Base-by-base conservation (phyloP, 257 asterid genomes). In the Gynochthodes officinalis region DNA sequence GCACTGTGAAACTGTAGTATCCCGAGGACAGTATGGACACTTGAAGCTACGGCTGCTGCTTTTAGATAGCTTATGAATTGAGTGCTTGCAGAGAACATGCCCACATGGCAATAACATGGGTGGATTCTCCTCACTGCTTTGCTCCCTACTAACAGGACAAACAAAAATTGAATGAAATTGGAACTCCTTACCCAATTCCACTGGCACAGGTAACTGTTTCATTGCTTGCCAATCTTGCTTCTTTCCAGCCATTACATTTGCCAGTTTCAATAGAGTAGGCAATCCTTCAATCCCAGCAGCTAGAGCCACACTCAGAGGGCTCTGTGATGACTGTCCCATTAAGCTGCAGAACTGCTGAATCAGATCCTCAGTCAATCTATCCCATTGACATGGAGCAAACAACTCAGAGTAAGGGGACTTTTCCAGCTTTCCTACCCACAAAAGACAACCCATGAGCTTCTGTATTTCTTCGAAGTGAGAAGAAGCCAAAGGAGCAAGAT, bases 31-130 rank as follows among this genome's bases (percentile, higher is more conserved):
- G 23, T 82, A 82, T 2, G 81, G 86, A 33, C 96, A 90, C 76
- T 86, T 86, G 83, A 90, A 90, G 81, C 37, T n/a, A 0, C 81
- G 79, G 0, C 78, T 71, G 53, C 72, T 71, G 53, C 77, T 73
- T 74, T 82, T 88, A 2, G 87, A 80, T 16, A 86, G 76, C 43
- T 71, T 81, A 52, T 69, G 44, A 25, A 89, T 83, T 15, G 92
- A 83, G 54, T 86, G 82, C 80, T 78, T 82, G 87, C 95, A 85
- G 40, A 88, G 78, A 67, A 85, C 89, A 58, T 90, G 95, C 19
- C 95, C 92, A 61, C 96, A 88, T 1, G 88, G 87, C 80, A 90
- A 52, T 64, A 83, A 13, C 96, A 90, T 85, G 1, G 95, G 88
- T 0, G 93, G 95, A 66, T 86, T 90, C 19, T 77, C 87, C 35